These are phyloP conservation scores for Sporothrix mexicana DNA, from an alignment of 2,329 filamentous ascomycete genomes.

Conservation along the genomic window DNA sequence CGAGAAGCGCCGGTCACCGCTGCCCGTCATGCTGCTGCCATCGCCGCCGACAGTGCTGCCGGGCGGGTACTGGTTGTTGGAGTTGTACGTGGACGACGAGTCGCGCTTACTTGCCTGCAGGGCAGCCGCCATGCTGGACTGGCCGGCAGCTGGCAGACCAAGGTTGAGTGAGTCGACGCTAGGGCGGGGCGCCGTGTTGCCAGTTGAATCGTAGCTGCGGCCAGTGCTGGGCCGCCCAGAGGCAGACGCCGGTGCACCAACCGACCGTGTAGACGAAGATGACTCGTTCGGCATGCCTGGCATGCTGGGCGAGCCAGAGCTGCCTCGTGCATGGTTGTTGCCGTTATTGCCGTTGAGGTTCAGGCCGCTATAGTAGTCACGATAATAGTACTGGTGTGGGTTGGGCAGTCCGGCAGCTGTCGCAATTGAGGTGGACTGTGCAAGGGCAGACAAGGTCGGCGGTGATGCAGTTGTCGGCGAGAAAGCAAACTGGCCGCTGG, in stretches of 20 bases:
- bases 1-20: conserved; percentile 61
- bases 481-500: conserved; percentile 69
- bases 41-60: conserved; percentile 40
- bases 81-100: conserved; percentile 61
- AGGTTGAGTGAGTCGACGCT: conserved; percentile 37
- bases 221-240: conserved; percentile 63
- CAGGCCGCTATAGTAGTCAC: conserved; percentile 57
- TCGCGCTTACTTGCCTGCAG: conserved; percentile 51
- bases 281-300: conserved; percentile 52
- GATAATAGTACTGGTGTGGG: conserved; percentile 62
- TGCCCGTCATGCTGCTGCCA: conserved; percentile 10
- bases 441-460: background rate
- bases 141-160: conserved; percentile 56
- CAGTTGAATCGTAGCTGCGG: conserved; percentile 62
- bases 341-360: conserved; percentile 39
- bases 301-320: conserved; percentile 43
- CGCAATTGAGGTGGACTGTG: conserved; percentile 23
- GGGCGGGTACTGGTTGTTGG: conserved; percentile 53
- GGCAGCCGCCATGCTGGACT: conserved; percentile 45
- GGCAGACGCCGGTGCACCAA: conserved; percentile 38
- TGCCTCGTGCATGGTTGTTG: conserved; percentile 54
- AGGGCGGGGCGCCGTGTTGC: conserved; percentile 35
- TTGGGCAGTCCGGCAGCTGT: conserved; percentile 45
- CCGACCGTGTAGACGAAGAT: conserved; percentile 51
- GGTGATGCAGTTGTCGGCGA: conserved; percentile 52